These are phyloP conservation scores for Phyllosticta citrichinensis DNA, from an alignment of 2,329 filamentous ascomycete genomes.

Conservation along the genomic window DNA sequence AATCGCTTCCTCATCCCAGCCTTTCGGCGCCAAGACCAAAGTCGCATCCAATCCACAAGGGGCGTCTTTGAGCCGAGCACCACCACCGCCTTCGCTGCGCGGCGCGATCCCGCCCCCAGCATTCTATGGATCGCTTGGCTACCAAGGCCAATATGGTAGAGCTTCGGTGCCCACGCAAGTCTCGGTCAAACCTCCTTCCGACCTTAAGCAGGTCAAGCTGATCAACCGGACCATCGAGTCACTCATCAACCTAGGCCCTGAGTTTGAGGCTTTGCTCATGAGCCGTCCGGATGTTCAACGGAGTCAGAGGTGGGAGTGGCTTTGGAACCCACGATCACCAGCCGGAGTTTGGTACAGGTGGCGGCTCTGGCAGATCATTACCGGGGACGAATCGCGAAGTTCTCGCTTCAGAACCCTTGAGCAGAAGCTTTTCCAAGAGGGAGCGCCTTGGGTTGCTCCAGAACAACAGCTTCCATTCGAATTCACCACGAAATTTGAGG, in stretches of 20 bases:
- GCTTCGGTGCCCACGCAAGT: constrained; percentile 48
- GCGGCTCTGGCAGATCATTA: constrained; percentile 80
- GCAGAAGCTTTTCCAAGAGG: constrained; percentile 52
- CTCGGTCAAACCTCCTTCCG: constrained; percentile 55
- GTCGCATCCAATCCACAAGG: constrained; percentile 39
- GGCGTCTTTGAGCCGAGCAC: constrained; percentile 35
- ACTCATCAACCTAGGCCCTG: constrained; percentile 67
- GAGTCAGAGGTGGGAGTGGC: constrained; percentile 87
- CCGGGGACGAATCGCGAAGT: constrained; percentile 37
- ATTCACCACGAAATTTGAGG: constrained; percentile 63
- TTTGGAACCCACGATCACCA: constrained; percentile 74
- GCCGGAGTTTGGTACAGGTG: constrained; percentile 88
- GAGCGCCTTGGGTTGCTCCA: constrained; percentile 67
- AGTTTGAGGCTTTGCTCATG: constrained; percentile 91
- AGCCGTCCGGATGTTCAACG: constrained; percentile 69
- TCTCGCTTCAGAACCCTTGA: constrained; percentile 26
- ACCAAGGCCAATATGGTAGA: constrained; percentile 21
- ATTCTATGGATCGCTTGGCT: constrained; percentile 19
- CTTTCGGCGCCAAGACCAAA: constrained; percentile 64
- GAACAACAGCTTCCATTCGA: constrained; percentile 68
- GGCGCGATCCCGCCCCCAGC: constrained; percentile 16
- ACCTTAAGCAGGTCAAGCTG: constrained; percentile 67
- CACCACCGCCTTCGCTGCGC: constrained; percentile 58
- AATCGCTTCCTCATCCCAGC: constrained; percentile 46
- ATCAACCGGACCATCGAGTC: constrained; percentile 84